phyloP scores from a whole-genome alignment of 768 basidiomycete genomes.

The Pulveroboletus sp. region DNA sequence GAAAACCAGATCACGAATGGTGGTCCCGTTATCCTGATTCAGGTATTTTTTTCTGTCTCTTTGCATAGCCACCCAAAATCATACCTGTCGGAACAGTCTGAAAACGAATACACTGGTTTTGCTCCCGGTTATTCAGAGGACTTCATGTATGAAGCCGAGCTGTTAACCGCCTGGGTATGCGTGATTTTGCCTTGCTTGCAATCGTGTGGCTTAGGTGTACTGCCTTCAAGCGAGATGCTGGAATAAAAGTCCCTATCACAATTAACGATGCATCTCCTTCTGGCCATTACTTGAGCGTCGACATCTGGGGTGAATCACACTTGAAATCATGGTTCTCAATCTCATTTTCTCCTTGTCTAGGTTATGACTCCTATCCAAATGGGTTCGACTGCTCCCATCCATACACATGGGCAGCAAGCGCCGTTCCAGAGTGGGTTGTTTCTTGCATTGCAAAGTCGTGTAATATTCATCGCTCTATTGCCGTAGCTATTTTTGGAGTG shows the following conservation, averaged over 20 bases:
- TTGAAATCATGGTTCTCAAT: neutral
- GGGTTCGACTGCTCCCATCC: conserved; percentile 53
- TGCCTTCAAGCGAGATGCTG: conserved; percentile 34
- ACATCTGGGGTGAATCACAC: conserved; percentile 42
- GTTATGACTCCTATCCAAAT: conserved; percentile 38
- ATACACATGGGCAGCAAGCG: conserved; percentile 39
- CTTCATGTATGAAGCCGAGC: conserved; percentile 41
- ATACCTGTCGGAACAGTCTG: conserved; percentile 33
- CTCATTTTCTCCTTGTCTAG: conserved; percentile 5
- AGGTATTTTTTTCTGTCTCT: conserved; percentile 20
- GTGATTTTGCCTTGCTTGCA: neutral
- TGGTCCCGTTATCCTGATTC: conserved; percentile 46
- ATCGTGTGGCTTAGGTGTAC: conserved; percentile 1
- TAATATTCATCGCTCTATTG: neutral
- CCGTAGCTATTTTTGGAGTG: conserved; percentile 35
- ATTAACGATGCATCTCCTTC: conserved; percentile 45
- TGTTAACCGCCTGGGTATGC: conserved; percentile 28
- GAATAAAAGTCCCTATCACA: conserved; percentile 44
- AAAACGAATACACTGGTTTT: conserved; percentile 47
- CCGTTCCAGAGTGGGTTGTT: conserved; percentile 35
- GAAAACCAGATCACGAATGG: conserved; percentile 55
- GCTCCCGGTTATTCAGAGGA: conserved; percentile 36
- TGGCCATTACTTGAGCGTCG: conserved; percentile 41
- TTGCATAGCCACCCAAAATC: conserved; percentile 23
- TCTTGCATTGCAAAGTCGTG: neutral